Evolutionary conservation across 2,329 filamentous ascomycete genomes (phyloP).

Genomic region (Diplocarpon mali): DNA sequence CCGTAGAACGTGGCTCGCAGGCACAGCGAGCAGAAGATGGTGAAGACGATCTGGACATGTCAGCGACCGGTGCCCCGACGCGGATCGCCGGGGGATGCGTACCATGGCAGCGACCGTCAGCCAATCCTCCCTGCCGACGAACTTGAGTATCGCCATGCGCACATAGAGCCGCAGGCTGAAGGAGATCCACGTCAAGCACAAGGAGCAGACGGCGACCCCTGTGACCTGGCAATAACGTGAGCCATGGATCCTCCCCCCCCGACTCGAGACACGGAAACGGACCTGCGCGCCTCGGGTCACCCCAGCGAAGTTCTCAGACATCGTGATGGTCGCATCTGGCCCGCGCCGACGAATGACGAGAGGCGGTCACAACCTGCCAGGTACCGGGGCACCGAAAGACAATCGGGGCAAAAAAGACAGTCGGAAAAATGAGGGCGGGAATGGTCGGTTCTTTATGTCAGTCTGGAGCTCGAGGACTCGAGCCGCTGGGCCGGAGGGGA

Average conservation of each 20-base stretch:
- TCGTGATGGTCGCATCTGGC: background rate
- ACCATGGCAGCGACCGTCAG: conserved; percentile 23
- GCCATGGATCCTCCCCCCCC: background rate
- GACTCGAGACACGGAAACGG: background rate
- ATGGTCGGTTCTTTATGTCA: no score
- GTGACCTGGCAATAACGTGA: conserved; percentile 17
- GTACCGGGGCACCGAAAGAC: no score
- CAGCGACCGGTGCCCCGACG: background rate
- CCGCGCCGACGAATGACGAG: no score
- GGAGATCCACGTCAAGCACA: conserved; percentile 28
- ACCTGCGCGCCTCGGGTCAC: conserved; percentile 10
- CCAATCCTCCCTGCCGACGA: conserved; percentile 25
- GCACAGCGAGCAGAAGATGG: conserved; percentile 19
- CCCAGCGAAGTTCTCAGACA: conserved; percentile 1
- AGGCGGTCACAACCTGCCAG: no score
- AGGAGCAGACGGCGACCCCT: conserved; percentile 26
- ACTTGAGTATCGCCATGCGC: conserved; percentile 22
- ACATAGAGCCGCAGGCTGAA: conserved; percentile 23
- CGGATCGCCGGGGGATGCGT: background rate
- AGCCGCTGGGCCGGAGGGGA: no score
- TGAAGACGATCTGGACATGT: conserved; percentile 18
- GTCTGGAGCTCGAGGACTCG: no score
- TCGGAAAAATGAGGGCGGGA: no score
- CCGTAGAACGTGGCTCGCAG: conserved; percentile 18
- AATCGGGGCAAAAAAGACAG: no score